Evolutionary conservation across 2,329 filamentous ascomycete genomes (phyloP).

Genomic region (Ophiosphaerella korrae): DNA sequence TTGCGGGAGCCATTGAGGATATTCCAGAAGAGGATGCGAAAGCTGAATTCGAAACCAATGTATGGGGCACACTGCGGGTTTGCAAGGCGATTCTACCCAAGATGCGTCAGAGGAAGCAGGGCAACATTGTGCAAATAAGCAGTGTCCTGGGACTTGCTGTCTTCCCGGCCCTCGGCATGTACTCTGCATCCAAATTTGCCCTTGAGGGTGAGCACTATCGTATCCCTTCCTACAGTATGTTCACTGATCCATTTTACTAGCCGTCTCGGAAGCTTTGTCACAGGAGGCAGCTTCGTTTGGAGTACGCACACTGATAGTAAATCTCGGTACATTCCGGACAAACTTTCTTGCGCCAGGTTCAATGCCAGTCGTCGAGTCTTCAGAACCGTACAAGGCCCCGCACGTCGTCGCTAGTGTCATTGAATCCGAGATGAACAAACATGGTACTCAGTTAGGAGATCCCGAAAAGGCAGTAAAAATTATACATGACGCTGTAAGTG

Average conservation of each 20-base stretch:
- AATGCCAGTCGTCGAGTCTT: not conserved
- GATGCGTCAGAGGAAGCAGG: not conserved
- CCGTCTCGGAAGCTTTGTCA: not conserved
- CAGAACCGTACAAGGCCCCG: slow-evolving; percentile 1
- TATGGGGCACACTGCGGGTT: slow-evolving; percentile 1
- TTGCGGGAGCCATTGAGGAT: not conserved
- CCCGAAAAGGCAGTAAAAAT: not conserved
- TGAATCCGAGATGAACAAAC: not conserved
- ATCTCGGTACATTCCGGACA: not conserved
- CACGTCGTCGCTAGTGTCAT: not conserved
- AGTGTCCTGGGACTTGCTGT: not conserved
- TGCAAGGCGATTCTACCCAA: not conserved
- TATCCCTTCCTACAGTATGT: not conserved
- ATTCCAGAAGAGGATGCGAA: not conserved
- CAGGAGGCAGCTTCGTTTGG: slow-evolving; percentile 1
- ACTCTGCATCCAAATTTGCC: not conserved
- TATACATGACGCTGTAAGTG: slow-evolving; percentile 1
- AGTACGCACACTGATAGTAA: slow-evolving; percentile 2
- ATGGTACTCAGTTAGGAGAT: not conserved
- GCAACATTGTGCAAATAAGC: slow-evolving; percentile 1
- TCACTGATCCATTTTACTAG: not conserved
- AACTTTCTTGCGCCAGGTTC: not conserved
- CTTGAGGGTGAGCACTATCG: not conserved
- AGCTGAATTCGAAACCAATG: not conserved
- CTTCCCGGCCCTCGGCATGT: not conserved